phyloP scores from a whole-genome alignment of 305 asterid species.

The Nicotiana rustica region DNA sequence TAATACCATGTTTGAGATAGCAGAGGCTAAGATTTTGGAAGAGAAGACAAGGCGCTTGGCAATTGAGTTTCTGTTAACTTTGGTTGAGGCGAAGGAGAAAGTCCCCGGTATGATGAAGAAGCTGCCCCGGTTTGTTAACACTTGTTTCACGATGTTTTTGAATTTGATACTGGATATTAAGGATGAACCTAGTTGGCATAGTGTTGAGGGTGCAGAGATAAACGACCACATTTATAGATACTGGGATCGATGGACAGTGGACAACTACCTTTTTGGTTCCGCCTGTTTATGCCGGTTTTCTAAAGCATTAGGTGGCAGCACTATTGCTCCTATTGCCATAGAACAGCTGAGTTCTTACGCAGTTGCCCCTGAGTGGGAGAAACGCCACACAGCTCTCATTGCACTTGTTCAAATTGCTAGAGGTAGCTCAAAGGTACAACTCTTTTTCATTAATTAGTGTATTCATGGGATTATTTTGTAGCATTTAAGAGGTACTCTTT shows the following conservation, averaged over 20 bases:
- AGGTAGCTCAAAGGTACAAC: slow-evolving; percentile 45
- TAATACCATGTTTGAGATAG: slow-evolving; percentile 37
- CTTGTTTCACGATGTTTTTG: slow-evolving; percentile 32
- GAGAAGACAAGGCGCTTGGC: slow-evolving; percentile 39
- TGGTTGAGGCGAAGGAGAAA: slow-evolving; percentile 39
- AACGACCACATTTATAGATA: not conserved
- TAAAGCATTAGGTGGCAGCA: slow-evolving; percentile 37
- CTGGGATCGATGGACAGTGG: too few relatives aligned
- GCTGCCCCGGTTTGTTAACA: slow-evolving; percentile 35
- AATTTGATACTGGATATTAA: slow-evolving; percentile 37
- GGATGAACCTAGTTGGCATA: slow-evolving; percentile 40
- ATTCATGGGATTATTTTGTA: too few relatives aligned
- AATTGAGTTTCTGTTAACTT: slow-evolving; percentile 33
- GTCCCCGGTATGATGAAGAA: slow-evolving; percentile 41
- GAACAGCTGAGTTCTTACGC: slow-evolving; percentile 33
- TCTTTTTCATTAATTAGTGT: too few relatives aligned
- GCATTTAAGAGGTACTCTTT: not conserved
- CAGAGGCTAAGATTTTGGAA: slow-evolving; percentile 37
- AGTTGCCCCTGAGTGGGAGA: slow-evolving; percentile 42
- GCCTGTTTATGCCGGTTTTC: slow-evolving; percentile 35
- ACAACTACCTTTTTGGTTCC: slow-evolving; percentile 5
- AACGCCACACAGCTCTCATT: slow-evolving; percentile 39
- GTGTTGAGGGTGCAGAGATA: slow-evolving; percentile 25
- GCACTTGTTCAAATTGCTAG: slow-evolving; percentile 37
- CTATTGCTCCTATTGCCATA: slow-evolving; percentile 34